phyloP scores from a whole-genome alignment of 371 early-diverging fungal species.

The Cokeromyces recurvatus region DNA sequence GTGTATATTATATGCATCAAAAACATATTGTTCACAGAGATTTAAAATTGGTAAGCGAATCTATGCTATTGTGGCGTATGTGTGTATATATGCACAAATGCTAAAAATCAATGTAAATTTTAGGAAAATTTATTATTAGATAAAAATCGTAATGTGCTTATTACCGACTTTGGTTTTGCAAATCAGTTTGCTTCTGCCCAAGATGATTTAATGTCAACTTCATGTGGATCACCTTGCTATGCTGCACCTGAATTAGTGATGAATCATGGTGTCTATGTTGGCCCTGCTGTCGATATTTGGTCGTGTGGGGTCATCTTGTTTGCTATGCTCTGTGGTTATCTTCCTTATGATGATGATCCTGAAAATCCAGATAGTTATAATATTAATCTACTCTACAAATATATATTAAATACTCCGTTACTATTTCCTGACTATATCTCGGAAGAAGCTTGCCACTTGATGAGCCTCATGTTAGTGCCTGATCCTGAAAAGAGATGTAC shows the following conservation, averaged over 20 bases:
- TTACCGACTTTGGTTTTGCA: conserved; percentile 99
- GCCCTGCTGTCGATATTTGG: conserved; percentile 97
- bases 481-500: conserved; percentile 85
- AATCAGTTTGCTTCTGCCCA: conserved; percentile 78
- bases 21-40: conserved; percentile 94
- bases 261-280: conserved; percentile 90
- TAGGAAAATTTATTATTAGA: conserved; percentile 94
- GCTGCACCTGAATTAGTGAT: conserved; percentile 98
- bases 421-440: conserved; percentile 90
- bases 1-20: conserved; percentile 84
- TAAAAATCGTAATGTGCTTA: conserved; percentile 83
- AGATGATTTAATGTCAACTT: conserved; percentile 84
- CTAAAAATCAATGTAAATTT: too few relatives aligned
- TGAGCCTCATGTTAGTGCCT: conserved; percentile 89
- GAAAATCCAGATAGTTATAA: conserved; percentile 95
- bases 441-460: conserved; percentile 72
- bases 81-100: too few relatives aligned
- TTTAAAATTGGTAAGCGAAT: conserved; percentile 81
- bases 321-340: conserved; percentile 96
- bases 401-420: conserved; percentile 87
- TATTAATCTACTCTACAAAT: conserved; percentile 93
- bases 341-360: conserved; percentile 99
- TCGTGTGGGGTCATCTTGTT: conserved; percentile 93
- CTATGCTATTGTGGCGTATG: too few relatives aligned
- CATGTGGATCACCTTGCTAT: conserved; percentile 98